These are phyloP conservation scores for Colletotrichum costaricense DNA, from an alignment of 2,329 filamentous ascomycete genomes.

Conservation along the genomic window DNA sequence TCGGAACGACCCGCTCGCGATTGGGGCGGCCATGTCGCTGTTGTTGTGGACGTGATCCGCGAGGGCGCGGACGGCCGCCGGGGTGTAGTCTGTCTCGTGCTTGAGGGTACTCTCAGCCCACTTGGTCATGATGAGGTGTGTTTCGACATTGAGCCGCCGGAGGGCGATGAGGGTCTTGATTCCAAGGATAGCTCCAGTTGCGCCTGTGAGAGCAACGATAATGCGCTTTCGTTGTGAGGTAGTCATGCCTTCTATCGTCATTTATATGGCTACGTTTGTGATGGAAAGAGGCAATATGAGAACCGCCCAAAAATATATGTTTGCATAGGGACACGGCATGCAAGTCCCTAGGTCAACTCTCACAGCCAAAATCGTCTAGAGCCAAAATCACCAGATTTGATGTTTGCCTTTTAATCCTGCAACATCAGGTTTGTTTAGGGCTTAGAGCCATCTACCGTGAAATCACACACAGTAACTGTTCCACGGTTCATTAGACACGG, in stretches of 20 bases:
- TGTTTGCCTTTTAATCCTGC: too few relatives aligned
- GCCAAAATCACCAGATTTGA: too few relatives aligned
- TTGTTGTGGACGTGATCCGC: conserved; percentile 38
- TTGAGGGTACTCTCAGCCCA: conserved; percentile 61
- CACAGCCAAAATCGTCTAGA: too few relatives aligned
- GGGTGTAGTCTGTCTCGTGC: conserved; percentile 47
- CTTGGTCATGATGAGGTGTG: conserved; percentile 59
- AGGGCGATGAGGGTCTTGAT: conserved; percentile 55
- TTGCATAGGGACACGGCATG: too few relatives aligned
- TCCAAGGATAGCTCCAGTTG: conserved; percentile 57
- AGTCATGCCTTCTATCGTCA: too few relatives aligned
- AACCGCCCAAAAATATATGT: too few relatives aligned
- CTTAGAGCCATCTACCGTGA: too few relatives aligned
- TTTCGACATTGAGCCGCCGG: conserved; percentile 55
- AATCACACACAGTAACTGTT: too few relatives aligned
- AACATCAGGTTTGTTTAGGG: too few relatives aligned
- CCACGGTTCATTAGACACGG: too few relatives aligned
- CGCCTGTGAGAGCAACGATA: conserved; percentile 61
- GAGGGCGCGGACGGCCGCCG: neutral
- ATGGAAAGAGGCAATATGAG: too few relatives aligned
- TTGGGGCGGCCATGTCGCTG: conserved; percentile 56
- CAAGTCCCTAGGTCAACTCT: too few relatives aligned
- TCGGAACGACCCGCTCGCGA: conserved; percentile 57
- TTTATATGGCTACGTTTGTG: neutral
- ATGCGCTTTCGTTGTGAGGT: conserved; percentile 44